Evolutionary conservation across 2,329 filamentous ascomycete species (phyloP), one percentile per base, ranked within the genome.

Genomic region (Microcera coccophila): DNA sequence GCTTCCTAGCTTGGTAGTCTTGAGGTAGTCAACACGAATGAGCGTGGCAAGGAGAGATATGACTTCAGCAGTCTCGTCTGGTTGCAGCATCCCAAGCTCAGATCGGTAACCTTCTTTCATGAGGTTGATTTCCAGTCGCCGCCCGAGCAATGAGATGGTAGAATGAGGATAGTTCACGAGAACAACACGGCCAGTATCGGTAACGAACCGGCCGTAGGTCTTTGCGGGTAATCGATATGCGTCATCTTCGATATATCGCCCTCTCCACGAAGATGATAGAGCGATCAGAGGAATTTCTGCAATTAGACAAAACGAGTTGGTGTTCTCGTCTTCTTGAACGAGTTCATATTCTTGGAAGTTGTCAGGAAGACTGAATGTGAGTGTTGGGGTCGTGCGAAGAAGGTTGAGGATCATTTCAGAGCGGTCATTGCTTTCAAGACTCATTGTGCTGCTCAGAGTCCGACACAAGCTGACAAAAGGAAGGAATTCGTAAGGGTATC

Each of bases 401-500:
- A 84, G 71, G n/a, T 75, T 69, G 28, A 85, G 65, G 9, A 90
- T 73, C 32, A 74, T 57, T 48, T 81, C 68, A 76, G 59, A 61
- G 21, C 56, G 53, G 14, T 69, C 62, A 26, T 67, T 61, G 20
- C 59, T 59, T 4, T 44, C 39, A 4, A 62, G 48, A 34, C 54
- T 59, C 3, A 61, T 57, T 10, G 65, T 61, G 32, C 64, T 68
- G 26, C 59, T 77, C 14, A 95, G 67, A 29, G 77, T 79, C 42
- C 81, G 82, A 59, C 82, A 85, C 29, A 94, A 69, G 40, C 78
- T 80, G 47, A 94, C 67, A 55, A 95, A 88, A 1, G 90, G 89
- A 3, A 82, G 66, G 36, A 87, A 83, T 65, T 96, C 91, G 63
- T 87, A 91, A 0, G 91, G 91, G 60, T 90, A 96, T 42, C 91